A percentile compares a stretch with the other conserved stretches of the same genome.
These are phyloP conservation scores for Penicillium paneum DNA, from an alignment of 2,329 filamentous ascomycete genomes.

Conservation along the genomic window DNA sequence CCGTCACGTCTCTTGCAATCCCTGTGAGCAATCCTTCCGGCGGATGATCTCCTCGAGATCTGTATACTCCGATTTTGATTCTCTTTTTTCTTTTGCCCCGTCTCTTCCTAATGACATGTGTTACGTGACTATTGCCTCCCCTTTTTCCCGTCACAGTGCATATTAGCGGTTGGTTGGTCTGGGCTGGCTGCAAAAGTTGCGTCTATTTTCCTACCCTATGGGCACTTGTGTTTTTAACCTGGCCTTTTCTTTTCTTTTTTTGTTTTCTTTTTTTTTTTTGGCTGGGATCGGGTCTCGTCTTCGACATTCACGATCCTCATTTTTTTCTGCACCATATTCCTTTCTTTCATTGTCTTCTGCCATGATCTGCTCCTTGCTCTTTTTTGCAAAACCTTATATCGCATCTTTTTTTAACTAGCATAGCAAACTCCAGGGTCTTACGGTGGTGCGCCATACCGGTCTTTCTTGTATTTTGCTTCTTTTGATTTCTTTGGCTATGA, in stretches of 20 bases:
- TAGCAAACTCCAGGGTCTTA: slow-evolving; percentile 36
- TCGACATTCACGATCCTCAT: slow-evolving; percentile 18
- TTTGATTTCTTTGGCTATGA: not conserved
- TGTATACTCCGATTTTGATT: slow-evolving; percentile 37
- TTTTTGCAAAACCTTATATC: slow-evolving; percentile 15
- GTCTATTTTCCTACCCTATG: slow-evolving; percentile 30
- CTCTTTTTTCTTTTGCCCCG: slow-evolving; percentile 13
- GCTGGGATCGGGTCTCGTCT: slow-evolving; percentile 12
- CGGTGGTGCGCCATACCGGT: slow-evolving; percentile 17
- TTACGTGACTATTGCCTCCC: slow-evolving; percentile 33
- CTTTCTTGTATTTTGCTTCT: slow-evolving; percentile 19
- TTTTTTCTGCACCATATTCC: slow-evolving; percentile 23
- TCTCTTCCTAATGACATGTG: slow-evolving; percentile 40
- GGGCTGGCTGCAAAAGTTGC: slow-evolving; percentile 37
- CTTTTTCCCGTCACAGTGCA: slow-evolving; percentile 36
- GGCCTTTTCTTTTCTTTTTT: slow-evolving; percentile 23
- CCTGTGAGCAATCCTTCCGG: slow-evolving; percentile 8
- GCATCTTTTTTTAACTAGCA: slow-evolving; percentile 32
- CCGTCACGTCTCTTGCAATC: slow-evolving; percentile 1
- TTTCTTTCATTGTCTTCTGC: slow-evolving; percentile 16
- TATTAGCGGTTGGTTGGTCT: slow-evolving; percentile 44
- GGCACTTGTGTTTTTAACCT: slow-evolving; percentile 24
- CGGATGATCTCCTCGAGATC: slow-evolving; percentile 28
- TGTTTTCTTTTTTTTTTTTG: slow-evolving; percentile 15
- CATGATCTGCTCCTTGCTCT: slow-evolving; percentile 5